Conservation (phyloP, 2,329 filamentous ascomycete genomes). For the Calonectria multiphialidica region DNA sequence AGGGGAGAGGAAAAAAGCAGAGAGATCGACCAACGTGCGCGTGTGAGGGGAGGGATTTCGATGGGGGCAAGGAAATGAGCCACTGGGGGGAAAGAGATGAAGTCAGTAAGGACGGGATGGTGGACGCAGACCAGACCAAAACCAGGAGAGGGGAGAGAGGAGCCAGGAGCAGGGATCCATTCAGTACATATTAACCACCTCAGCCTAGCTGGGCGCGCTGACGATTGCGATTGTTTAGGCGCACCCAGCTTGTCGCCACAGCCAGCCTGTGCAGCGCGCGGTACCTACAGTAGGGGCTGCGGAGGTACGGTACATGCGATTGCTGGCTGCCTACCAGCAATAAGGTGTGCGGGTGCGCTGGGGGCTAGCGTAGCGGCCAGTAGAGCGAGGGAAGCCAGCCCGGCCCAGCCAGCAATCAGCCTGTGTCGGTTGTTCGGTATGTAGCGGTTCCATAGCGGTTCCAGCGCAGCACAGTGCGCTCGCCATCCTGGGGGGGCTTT, state of each 20-base stretch:
- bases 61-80: conserved; percentile 33
- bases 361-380: conserved; percentile 1
- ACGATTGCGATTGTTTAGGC: neutral
- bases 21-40: conserved; percentile 1
- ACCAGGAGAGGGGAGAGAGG: neutral
- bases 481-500: neutral
- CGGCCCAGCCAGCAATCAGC: neutral
- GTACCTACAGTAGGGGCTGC: neutral
- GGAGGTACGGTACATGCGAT: too few relatives aligned
- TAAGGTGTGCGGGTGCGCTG: conserved; percentile 11
- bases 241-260: neutral
- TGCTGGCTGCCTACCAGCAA: neutral
- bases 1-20: neutral
- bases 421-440: neutral
- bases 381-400: neutral
- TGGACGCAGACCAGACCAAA: neutral
- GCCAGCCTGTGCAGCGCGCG: neutral
- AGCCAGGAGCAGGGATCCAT: conserved; percentile 12
- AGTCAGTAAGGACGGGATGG: conserved; percentile 24
- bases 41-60: conserved; percentile 20
- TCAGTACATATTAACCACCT: conserved; percentile 11
- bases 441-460: neutral
- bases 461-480: conserved; percentile 6
- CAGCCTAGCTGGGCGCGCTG: conserved; percentile 14
- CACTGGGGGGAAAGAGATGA: conserved; percentile 29